Base-by-base conservation (phyloP, 2,329 filamentous ascomycete species). In the Ophiostoma pallidulum region DNA sequence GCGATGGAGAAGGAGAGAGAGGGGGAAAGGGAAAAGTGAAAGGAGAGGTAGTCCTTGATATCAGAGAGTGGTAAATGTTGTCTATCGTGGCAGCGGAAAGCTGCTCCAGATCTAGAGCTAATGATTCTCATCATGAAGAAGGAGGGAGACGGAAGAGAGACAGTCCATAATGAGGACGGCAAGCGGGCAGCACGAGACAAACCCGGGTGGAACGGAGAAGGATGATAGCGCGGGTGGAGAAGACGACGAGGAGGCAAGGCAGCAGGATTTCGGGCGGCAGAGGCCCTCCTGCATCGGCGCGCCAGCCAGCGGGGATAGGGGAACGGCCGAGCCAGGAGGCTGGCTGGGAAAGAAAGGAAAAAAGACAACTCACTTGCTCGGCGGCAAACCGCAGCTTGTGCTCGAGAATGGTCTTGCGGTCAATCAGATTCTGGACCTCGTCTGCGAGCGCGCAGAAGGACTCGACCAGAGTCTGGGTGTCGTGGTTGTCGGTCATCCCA, bases 41-140 rank as follows among this genome's bases (percentile, higher is more conserved):
- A 53, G 53, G 38, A 47, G 29, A 12, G 43, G 46, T 53, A 59
- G 45, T 57, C 54, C 55, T 56, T 48, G 53, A 61, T n/a, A n/a
- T 71, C 68, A 69, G 68, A 63, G 60, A 61, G 58, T 69, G 63
- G 57, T 65, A 60, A 63, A 63, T 61, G 55, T 62, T 77, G 65
- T 84, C 80, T 71, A 73, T 85, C 82, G 77, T 66, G 61, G 71
- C 69, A 73, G 70, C 71, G 65, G 54, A 59, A 61, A 77, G 73
- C 80, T 86, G n/a, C 75, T 86, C 74, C 73, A 82, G 83, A 85
- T 87, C 84, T 87, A 87, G 84, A 88, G 84, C 84, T 87, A 86
- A 84, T 62, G 62, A 59, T 59, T 60, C 55, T 68, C 65, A 69
- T 72, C 69, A 72, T 69, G 55, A 51, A 53, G 41, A 52, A 54